A percentile compares a stretch with the other conserved stretches of the same genome.
Conservation (phyloP, 108 stramenopile species). For the Nitzschia sp. region DNA sequence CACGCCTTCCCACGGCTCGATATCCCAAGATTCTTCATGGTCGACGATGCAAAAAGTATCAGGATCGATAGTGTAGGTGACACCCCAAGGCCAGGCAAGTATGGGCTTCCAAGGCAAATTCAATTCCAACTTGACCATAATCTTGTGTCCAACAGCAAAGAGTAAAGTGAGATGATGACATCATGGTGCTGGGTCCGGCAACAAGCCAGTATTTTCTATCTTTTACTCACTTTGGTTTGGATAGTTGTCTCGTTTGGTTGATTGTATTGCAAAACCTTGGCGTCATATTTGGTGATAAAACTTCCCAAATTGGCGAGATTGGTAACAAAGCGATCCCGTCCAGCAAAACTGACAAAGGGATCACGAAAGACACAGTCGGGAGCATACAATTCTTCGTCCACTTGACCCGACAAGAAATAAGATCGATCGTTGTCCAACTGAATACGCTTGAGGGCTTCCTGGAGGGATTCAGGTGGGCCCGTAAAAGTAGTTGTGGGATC, state of each 20-base stretch:
- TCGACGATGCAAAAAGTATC: conserved; percentile 62
- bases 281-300: conserved; percentile 83
- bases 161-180: no score
- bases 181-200: no score
- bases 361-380: conserved; percentile 84
- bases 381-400: conserved; percentile 83
- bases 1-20: conserved; percentile 80
- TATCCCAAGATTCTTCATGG: conserved; percentile 85
- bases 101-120: conserved; percentile 92
- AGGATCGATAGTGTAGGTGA: conserved; percentile 72
- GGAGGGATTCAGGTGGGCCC: conserved; percentile 51
- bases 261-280: conserved; percentile 58
- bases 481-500: background rate
- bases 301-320: conserved; percentile 88
- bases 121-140: conserved; percentile 88
- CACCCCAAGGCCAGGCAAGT: conserved; percentile 81
- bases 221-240: conserved; percentile 12
- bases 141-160: conserved; percentile 18
- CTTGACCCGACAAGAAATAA: conserved; percentile 87
- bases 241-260: conserved; percentile 1
- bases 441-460: conserved; percentile 78
- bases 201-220: no score
- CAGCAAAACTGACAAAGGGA: conserved; percentile 88
- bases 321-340: conserved; percentile 85
- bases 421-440: conserved; percentile 79